These are phyloP conservation scores for Trypanosoma avium DNA, from an alignment of 208 protist species.

Conservation along the genomic window DNA sequence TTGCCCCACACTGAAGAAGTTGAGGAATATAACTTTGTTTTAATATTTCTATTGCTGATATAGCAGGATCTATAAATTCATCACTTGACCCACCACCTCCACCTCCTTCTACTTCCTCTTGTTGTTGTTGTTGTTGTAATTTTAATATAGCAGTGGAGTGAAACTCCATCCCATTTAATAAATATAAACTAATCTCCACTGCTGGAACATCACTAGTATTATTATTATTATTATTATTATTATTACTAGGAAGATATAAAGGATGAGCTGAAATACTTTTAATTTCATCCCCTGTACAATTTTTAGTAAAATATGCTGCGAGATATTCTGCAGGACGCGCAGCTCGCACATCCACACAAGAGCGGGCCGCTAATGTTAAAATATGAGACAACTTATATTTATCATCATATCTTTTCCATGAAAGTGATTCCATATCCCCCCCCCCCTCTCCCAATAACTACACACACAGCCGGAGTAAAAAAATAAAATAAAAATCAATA, in stretches of 20 bases:
- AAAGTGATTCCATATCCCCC: slow-evolving; percentile 34
- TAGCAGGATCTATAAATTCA: neutral
- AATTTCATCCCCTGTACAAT: slow-evolving; percentile 26
- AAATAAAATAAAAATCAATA: slow-evolving; percentile 7
- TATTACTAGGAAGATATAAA: slow-evolving; percentile 8
- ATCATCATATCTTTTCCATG: slow-evolving; percentile 80
- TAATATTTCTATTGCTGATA: slow-evolving; percentile 11
- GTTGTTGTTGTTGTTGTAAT: neutral
- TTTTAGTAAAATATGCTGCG: slow-evolving; percentile 60
- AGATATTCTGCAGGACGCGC: slow-evolving; percentile 61
- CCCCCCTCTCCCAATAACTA: too few relatives aligned
- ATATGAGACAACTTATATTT: slow-evolving; percentile 63
- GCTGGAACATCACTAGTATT: too few relatives aligned
- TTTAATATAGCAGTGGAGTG: slow-evolving; percentile 10
- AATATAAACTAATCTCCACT: slow-evolving; percentile 7
- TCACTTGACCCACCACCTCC: neutral
- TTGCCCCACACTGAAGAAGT: slow-evolving; percentile 6
- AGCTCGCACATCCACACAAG: slow-evolving; percentile 64
- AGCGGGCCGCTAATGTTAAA: slow-evolving; percentile 72
- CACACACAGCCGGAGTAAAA: neutral
- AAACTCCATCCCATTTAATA: slow-evolving; percentile 25
- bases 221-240: too few relatives aligned
- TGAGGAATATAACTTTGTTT: slow-evolving; percentile 29
- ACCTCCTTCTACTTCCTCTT: neutral
- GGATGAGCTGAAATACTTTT: neutral